Evolutionary conservation across 805 yeast species (phyloP), one percentile per base, ranked within the genome.

Genomic region (Metschnikowia dekortorum): DNA sequence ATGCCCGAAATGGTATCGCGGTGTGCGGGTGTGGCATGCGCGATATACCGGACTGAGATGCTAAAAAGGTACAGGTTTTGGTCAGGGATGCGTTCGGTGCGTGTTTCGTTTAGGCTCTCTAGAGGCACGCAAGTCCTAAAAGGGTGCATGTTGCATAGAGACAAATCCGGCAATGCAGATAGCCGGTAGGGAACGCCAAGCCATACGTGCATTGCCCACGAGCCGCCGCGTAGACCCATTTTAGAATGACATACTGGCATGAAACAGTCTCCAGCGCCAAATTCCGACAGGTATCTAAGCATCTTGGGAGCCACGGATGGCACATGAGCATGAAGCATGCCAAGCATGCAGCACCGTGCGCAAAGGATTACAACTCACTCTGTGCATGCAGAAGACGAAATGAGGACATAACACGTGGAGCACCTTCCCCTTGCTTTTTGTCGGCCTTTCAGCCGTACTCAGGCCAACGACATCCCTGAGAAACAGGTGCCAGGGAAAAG

Each of bases 301-400:
- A 30, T 13, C 45, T 11, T 33, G 30, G 18, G 44, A 33, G 37
- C 45, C 37, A 14, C n/a, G 30, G 11, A 30, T 16, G 37, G 36
- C 33, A 41, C 44, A 22, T 30, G 11, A 41, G 36, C 36, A 30
- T 18, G 14, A 30, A 18, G 35, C 45, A 33, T 13, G 38, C 38
- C 45, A 32, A 42, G 45, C 38, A 39, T 35, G 46, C 46, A 44
- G 40, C 39, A 11, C 35, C 10, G 26, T 44, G 46, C 46, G 46
- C 46, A 13, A 16, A 35, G 40, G 29, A 29, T 44, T 44, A 29
- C 46, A 29, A 35, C 29, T 28, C 22, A 14, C 32, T 35, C 28
- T 44, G 46, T 44, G 39, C 46, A 35, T 44, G 40, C 40, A 44
- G 40, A 28, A 16, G 32, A 43, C 13, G 29, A 18, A 11, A 10